A percentile compares a stretch with the other conserved stretches of the same genome.
Evolutionary conservation across 768 basidiomycete genomes (phyloP).

Genomic region (Pleurotus cornucopiae): DNA sequence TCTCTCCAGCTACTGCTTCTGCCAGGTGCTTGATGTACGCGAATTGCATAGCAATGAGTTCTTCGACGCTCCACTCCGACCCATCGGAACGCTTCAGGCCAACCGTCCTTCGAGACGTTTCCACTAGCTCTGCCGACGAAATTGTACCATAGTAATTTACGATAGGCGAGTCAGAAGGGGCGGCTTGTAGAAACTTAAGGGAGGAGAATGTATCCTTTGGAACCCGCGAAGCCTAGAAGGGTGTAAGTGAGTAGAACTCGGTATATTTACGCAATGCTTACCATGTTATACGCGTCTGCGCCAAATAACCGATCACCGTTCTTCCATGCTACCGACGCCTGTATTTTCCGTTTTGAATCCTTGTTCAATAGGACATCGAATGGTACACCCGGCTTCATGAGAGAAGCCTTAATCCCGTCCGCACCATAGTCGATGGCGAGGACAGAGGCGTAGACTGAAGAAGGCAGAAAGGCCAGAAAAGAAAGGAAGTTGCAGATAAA

Average conservation of each 20-base stretch:
- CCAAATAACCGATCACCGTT: conserved; percentile 87
- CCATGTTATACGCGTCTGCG: conserved; percentile 82
- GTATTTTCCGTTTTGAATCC: conserved; percentile 95
- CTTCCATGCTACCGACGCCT: conserved; percentile 89
- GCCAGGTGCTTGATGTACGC: conserved; percentile 88
- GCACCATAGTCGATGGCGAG: conserved; percentile 98
- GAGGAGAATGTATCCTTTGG: conserved; percentile 84
- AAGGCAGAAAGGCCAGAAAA: conserved; percentile 34
- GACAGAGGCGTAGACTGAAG: conserved; percentile 62
- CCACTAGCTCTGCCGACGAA: conserved; percentile 45
- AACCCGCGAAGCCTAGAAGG: conserved; percentile 79
- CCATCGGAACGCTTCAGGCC: conserved; percentile 57
- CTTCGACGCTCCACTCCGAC: conserved; percentile 78
- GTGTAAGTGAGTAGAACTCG: background rate
- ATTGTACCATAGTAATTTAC: conserved; percentile 58
- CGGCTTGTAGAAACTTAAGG: conserved; percentile 80
- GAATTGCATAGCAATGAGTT: conserved; percentile 92
- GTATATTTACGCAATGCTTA: conserved; percentile 34
- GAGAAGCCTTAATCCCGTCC: conserved; percentile 94
- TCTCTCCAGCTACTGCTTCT: conserved; percentile 69
- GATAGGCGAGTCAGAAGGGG: conserved; percentile 53
- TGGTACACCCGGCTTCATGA: conserved; percentile 91
- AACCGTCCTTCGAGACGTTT: conserved; percentile 58
- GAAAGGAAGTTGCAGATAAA: conserved; percentile 33
- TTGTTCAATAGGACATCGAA: conserved; percentile 96